A percentile compares a stretch with the other conserved stretches of the same genome.
Conservation (phyloP, 768 basidiomycete species). For the Dendrothele bispora region DNA sequence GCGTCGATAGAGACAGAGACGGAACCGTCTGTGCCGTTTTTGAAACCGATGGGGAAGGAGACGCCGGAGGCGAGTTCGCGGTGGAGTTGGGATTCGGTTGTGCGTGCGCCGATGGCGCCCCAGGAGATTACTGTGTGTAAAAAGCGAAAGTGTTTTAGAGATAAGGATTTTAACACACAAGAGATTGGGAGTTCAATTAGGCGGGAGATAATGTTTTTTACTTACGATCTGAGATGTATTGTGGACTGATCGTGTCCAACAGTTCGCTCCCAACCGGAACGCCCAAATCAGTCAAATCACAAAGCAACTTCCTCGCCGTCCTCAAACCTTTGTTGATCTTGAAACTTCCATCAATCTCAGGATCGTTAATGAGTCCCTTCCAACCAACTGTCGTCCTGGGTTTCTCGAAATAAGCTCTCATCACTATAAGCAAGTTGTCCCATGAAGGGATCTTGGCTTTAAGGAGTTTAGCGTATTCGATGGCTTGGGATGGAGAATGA, state of each 20-base stretch:
- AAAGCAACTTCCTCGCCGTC: constrained; percentile 82
- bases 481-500: constrained; percentile 82
- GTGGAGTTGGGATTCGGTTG: constrained; percentile 96
- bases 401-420: constrained; percentile 97
- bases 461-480: constrained; percentile 74
- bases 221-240: constrained; percentile 77
- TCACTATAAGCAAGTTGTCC: constrained; percentile 84
- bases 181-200: neutral
- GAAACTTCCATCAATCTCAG: constrained; percentile 93
- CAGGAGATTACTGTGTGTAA: constrained; percentile 69
- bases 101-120: constrained; percentile 97
- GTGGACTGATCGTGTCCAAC: constrained; percentile 81
- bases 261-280: constrained; percentile 94
- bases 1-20: constrained; percentile 93
- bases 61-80: constrained; percentile 94
- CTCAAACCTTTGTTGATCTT: constrained; percentile 96
- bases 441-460: constrained; percentile 64
- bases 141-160: no score
- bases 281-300: constrained; percentile 86
- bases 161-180: constrained; percentile 8
- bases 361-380: constrained; percentile 92
- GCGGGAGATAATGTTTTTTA: neutral
- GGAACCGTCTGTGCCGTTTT: constrained; percentile 28
- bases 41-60: constrained; percentile 96
- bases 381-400: constrained; percentile 96